A percentile compares a stretch with the other conserved stretches of the same genome.
phyloP scores from a whole-genome alignment of 179 eudicot species.

The Spergularia azorica region DNA sequence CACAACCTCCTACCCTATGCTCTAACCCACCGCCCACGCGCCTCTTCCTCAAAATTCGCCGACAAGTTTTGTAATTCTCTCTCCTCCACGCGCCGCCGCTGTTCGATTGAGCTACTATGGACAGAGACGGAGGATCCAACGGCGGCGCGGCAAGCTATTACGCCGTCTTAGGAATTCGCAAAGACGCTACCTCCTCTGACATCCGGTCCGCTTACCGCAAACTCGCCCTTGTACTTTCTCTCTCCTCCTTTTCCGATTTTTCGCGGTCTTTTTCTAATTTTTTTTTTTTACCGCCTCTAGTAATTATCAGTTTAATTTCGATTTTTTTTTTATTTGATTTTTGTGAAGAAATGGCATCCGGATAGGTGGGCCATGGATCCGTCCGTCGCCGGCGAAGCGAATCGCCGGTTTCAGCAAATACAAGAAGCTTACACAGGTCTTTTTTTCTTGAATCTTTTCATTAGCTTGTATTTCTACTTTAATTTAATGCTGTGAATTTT shows the following conservation, averaged over 20 bases:
- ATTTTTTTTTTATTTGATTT: background rate
- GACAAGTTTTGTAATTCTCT: background rate
- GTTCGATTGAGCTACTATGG: constrained; percentile 33
- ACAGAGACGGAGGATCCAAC: constrained; percentile 56
- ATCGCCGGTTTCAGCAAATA: constrained; percentile 76
- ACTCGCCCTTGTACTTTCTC: constrained; percentile 71
- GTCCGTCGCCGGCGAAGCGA: constrained; percentile 61
- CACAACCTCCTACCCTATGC: background rate
- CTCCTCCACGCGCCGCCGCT: background rate
- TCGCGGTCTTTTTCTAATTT: background rate
- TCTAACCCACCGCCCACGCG: background rate
- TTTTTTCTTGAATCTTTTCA: background rate
- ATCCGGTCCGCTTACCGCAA: constrained; percentile 86
- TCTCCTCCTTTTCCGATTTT: background rate
- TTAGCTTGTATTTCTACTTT: background rate
- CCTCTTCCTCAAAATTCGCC: too few species aligned
- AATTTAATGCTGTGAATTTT: too few species aligned
- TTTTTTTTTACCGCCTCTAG: background rate
- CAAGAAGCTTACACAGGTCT: constrained; percentile 95
- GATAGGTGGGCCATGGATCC: constrained; percentile 68
- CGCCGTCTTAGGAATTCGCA: constrained; percentile 71
- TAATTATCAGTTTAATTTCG: background rate
- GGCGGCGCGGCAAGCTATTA: constrained; percentile 49
- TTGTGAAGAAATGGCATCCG: constrained; percentile 86
- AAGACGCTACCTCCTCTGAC: constrained; percentile 69